A percentile compares a stretch with the other conserved stretches of the same genome.
phyloP scores from a whole-genome alignment of 371 early-diverging fungal species.

The Fennellomyces sp. region DNA sequence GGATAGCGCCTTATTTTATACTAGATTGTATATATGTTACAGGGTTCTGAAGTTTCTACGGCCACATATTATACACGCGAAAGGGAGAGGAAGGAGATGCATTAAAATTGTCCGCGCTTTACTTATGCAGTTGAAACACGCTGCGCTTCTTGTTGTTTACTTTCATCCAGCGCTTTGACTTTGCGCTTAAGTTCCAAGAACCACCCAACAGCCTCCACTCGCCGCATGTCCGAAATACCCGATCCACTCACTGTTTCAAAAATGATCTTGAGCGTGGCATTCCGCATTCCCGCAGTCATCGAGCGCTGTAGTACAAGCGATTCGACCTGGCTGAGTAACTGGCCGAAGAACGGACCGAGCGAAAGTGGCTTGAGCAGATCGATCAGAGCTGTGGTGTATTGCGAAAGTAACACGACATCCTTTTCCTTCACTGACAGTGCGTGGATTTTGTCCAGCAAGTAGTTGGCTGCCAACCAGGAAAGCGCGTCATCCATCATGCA shows the following conservation, averaged over 20 bases:
- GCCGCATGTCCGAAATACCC: constrained; percentile 54
- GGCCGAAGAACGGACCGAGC: constrained; percentile 48
- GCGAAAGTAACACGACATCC: constrained; percentile 24
- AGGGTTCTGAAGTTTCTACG: neutral
- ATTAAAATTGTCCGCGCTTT: neutral
- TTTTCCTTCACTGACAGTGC: constrained; percentile 16
- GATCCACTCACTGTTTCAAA: constrained; percentile 53
- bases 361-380: constrained; percentile 52
- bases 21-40: too few species aligned
- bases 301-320: constrained; percentile 21
- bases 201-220: constrained; percentile 53
- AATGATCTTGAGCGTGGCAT: constrained; percentile 41
- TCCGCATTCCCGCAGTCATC: constrained; percentile 22
- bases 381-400: constrained; percentile 37
- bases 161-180: constrained; percentile 4
- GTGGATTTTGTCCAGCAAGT: constrained; percentile 43
- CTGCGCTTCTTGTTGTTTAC: neutral
- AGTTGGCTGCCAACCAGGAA: constrained; percentile 62
- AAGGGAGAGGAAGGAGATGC: neutral
- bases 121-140: neutral
- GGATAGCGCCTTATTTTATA: too few species aligned
- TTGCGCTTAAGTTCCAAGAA: constrained; percentile 43
- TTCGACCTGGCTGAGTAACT: constrained; percentile 26
- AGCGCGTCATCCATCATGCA: constrained; percentile 64
- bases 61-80: too few species aligned